phyloP scores from a whole-genome alignment of 2,329 filamentous ascomycete genomes.

The Diaporthe vaccinii region DNA sequence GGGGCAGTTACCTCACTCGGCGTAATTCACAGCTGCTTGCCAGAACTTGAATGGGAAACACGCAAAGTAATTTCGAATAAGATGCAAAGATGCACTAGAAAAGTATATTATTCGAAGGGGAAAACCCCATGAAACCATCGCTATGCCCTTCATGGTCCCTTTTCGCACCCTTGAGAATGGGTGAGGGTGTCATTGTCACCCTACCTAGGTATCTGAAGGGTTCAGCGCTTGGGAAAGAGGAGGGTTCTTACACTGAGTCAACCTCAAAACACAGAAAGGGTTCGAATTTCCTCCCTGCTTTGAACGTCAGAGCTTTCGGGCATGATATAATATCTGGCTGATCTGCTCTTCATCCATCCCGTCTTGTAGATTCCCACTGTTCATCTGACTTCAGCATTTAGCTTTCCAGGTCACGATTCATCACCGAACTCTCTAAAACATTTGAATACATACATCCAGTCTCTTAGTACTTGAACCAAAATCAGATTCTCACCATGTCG shows the following conservation, averaged over 20 bases:
- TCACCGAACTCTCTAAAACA: background rate
- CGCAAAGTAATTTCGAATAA: background rate
- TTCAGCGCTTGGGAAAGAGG: background rate
- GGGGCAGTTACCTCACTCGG: too few species aligned
- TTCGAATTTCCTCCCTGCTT: background rate
- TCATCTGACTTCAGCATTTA: background rate
- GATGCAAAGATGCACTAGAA: background rate
- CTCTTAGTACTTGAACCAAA: too few species aligned
- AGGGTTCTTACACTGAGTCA: background rate
- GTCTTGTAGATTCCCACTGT: background rate
- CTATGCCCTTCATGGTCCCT: background rate
- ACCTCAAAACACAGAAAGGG: background rate
- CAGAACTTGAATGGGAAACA: background rate
- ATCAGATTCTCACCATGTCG: background rate
- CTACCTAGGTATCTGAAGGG: constrained; percentile 16
- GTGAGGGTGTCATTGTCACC: constrained; percentile 8
- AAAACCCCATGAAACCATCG: background rate
- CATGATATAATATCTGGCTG: background rate
- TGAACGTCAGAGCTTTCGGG: background rate
- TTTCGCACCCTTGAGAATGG: constrained; percentile 5
- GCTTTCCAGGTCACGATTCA: background rate
- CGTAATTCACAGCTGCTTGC: background rate
- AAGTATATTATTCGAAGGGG: background rate
- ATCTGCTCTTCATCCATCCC: background rate
- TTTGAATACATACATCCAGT: too few species aligned